These are phyloP conservation scores for Nemania sp. DNA, from an alignment of 2,329 filamentous ascomycete genomes.

Conservation along the genomic window DNA sequence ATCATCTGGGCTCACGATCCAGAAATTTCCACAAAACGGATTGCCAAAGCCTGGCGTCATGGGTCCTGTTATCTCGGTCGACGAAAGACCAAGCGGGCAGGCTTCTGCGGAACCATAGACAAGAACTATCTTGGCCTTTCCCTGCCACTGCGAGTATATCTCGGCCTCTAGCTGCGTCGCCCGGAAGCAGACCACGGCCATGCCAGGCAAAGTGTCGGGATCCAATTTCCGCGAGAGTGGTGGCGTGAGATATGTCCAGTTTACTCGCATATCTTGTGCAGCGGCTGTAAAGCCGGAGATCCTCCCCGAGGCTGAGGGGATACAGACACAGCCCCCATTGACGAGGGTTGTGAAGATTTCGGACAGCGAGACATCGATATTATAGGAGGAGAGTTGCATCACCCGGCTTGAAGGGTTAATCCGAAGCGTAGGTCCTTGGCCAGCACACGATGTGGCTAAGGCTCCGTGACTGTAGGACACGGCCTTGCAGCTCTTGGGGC, in stretches of 20 bases:
- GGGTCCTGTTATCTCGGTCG: constrained; percentile 48
- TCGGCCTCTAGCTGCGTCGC: constrained; percentile 56
- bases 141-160: constrained; percentile 52
- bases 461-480: constrained; percentile 66
- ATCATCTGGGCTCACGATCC: constrained; percentile 59
- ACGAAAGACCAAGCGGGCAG: constrained; percentile 56
- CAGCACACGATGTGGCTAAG: constrained; percentile 58
- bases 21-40: constrained; percentile 55
- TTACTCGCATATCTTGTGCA: constrained; percentile 49
- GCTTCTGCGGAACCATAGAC: constrained; percentile 58
- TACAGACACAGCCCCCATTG: constrained; percentile 56
- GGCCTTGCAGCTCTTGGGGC: constrained; percentile 61
- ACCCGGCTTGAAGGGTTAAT: constrained; percentile 59
- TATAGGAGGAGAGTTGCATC: constrained; percentile 61
- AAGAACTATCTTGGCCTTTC: constrained; percentile 51
- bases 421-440: constrained; percentile 55
- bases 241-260: constrained; percentile 54
- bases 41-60: constrained; percentile 50
- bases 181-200: constrained; percentile 45
- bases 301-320: constrained; percentile 50
- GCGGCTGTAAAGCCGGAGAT: constrained; percentile 49
- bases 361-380: constrained; percentile 57
- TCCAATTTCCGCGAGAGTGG: constrained; percentile 49
- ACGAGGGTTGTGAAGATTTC: constrained; percentile 59
- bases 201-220: constrained; percentile 34